Base-by-base conservation (phyloP, 176 grass and related monocot genomes). In the Melocanna baccifera region DNA sequence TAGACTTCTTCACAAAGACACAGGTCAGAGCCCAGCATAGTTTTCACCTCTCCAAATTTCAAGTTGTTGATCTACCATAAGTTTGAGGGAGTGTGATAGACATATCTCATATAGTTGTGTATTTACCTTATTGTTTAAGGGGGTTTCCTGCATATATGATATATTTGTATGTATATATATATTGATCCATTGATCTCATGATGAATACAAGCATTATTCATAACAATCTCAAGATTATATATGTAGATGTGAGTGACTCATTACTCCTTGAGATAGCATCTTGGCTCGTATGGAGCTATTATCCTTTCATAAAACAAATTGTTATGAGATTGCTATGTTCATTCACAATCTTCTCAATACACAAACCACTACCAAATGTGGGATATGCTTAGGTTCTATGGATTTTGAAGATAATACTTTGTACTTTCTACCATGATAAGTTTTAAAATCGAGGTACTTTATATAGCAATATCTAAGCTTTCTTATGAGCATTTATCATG, bases 401-500 rank as follows among this genome's bases (percentile, higher is more conserved):
- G 62, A 52, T 67, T 77, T 55, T 43, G 8, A 46, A 4, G 14
- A 30, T 62, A 62, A 7, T 10, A 19, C 3, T 28, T 22, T 61
- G 16, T 68, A 61, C 4, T 58, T 18, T 58, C 9, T n/a, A 10
- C 55, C 55, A 37, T 26, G 68, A 74, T 75, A 23, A 67, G 62
- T 55, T 2, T 70, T 68, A 15, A 52, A 62, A 83, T 73, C 13
- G 34, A 73, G 55, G 12, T 79, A 50, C 30, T 36, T 34, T 19
- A 26, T 7, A 79, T 59, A 36, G 26, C 23, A 10, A 67, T 55
- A 25, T 84, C 15, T 61, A 51, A 42, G 45, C 40, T 79, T 70
- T 71, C 41, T 86, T 73, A 77, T 39, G 28, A 59, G n/a, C 2
- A 48, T 80, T 13, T 79, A 47, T 79, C 39, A 43, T 90, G 80